Evolutionary conservation across 129 eudicot species (phyloP), one percentile per base, ranked within the genome.

Genomic region (Flaveria robusta): DNA sequence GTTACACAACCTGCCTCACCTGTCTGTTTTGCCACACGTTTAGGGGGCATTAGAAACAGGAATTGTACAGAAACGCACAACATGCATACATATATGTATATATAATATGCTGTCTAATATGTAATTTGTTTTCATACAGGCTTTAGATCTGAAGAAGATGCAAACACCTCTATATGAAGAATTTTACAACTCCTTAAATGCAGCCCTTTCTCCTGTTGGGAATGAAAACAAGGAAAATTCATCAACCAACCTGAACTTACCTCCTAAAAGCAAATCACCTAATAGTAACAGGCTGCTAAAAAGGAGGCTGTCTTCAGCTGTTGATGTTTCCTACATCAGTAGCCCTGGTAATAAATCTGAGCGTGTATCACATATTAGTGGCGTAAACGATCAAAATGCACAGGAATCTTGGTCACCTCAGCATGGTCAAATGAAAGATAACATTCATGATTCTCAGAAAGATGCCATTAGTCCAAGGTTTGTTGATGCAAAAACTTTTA

Each of bases 111-210:
- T n/a, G 16, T 65, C 16, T 4, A 13, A 8, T 46, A 41, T 39
- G 19, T 9, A 26, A n/a, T 42, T 50, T 54, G 72, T 66, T 78
- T 34, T 59, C 20, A 37, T 82, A 66, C 79, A 95, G 99, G 99
- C 97, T 75, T 60, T 91, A 74, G 99, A 91, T 82, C 77, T 95
- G 74, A 95, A 95, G 82, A 95, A 86, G 88, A 85, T 95, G 94
- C 97, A 95, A 74, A 80, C 98, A 3, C 98, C 98, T 64, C 89
- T 92, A 39, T 92, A 87, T 68, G 94, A 88, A 79, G 90, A 91
- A 72, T 95, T 95, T 75, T 86, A 91, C 85, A 95, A 89, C 83
- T 89, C 99, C 34, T 62, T 89, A 81, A 95, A 91, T 82, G 59
- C 86, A 62, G 58, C 89, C 51, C n/a, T 79, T 76, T 65, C 87